These are phyloP conservation scores for Trichoderma breve DNA, from an alignment of 2,329 filamentous ascomycete genomes.

Conservation along the genomic window DNA sequence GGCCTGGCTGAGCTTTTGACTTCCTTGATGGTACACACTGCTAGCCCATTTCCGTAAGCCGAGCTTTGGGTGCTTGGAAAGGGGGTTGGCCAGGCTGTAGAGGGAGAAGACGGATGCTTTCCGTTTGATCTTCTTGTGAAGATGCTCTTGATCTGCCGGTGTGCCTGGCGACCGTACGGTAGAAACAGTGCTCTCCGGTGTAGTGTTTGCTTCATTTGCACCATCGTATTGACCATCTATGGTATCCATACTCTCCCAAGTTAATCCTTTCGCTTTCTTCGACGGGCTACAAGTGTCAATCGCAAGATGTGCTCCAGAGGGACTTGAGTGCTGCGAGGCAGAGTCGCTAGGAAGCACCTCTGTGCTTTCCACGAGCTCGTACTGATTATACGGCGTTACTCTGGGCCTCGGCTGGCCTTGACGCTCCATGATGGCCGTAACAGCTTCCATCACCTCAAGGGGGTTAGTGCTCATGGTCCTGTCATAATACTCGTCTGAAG, in stretches of 20 bases:
- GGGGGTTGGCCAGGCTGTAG: conserved; percentile 28
- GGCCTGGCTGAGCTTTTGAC: conserved; percentile 28
- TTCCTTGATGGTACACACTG: conserved; percentile 29
- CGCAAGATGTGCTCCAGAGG: neutral
- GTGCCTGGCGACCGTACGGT: neutral
- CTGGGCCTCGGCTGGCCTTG: conserved; percentile 26
- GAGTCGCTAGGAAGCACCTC: conserved; percentile 29
- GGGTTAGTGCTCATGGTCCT: conserved; percentile 22
- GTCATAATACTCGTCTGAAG: conserved; percentile 7
- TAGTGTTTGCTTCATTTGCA: conserved; percentile 20
- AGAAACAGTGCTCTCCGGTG: conserved; percentile 23
- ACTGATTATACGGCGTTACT: conserved; percentile 28
- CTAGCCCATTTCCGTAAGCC: conserved; percentile 32
- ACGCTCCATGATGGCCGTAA: conserved; percentile 28
- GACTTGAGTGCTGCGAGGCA: conserved; percentile 22
- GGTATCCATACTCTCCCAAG: conserved; percentile 8
- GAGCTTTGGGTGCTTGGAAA: conserved; percentile 30
- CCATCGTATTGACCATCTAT: conserved; percentile 29
- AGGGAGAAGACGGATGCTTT: conserved; percentile 34
- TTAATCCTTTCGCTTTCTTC: neutral
- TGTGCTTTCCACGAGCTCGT: conserved; percentile 29
- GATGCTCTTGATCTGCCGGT: conserved; percentile 15
- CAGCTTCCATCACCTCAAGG: conserved; percentile 26
- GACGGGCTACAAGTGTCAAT: neutral
- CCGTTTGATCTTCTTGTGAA: conserved; percentile 30